phyloP scores from a whole-genome alignment of 129 eudicot genomes.

The Chrysanthemum lavandulifolium region DNA sequence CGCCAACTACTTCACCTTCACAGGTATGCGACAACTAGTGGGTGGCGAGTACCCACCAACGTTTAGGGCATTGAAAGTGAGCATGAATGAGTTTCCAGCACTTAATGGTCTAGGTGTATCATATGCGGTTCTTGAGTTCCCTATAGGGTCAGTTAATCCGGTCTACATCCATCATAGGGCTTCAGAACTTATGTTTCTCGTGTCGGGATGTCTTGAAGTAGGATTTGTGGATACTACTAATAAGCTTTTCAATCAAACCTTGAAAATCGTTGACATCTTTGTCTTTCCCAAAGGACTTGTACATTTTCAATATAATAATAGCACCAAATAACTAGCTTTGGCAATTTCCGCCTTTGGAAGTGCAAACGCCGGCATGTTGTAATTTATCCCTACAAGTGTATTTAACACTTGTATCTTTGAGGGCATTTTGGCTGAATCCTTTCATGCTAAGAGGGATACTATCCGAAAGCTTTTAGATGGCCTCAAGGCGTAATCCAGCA shows the following conservation, averaged over 20 bases:
- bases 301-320: constrained; percentile 34
- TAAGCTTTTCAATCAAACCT: constrained; percentile 31
- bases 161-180: constrained; percentile 40
- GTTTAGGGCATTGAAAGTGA: constrained; percentile 32
- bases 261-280: constrained; percentile 20
- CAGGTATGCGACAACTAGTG: constrained; percentile 21
- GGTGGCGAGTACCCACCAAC: constrained; percentile 24
- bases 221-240: constrained; percentile 41
- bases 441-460: constrained; percentile 28
- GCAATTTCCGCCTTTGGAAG: constrained; percentile 43
- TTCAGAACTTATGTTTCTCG: constrained; percentile 41
- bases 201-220: constrained; percentile 33
- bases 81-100: constrained; percentile 35
- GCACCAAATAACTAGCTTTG: constrained; percentile 12
- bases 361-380: constrained; percentile 31
- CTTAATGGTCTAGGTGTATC: constrained; percentile 38
- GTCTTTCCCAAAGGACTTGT: constrained; percentile 32
- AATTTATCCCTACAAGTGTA: constrained; percentile 25
- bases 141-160: constrained; percentile 30
- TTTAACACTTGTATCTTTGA: constrained; percentile 32
- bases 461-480: too few species aligned
- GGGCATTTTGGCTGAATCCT: constrained; percentile 36
- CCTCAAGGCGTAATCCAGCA: too few species aligned
- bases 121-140: constrained; percentile 33
- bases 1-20: constrained; percentile 38